Base-by-base conservation (phyloP, 75 land plant genomes). In the Pinus tabuliformis region DNA sequence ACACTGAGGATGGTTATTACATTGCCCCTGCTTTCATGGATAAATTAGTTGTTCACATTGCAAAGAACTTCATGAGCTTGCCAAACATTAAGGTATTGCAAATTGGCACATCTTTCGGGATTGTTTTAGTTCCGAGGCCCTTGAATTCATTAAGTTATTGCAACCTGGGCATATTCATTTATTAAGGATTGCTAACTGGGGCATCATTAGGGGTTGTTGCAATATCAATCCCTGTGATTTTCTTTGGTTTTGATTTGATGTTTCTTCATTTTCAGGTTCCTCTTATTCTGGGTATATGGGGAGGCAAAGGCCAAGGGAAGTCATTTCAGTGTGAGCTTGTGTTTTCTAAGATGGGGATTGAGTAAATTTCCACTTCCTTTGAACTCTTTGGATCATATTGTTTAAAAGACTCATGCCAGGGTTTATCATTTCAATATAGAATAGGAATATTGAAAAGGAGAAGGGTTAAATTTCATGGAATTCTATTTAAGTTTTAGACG, bases 11-110 rank as follows among this genome's bases (percentile, higher is more conserved):
- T 73, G 98, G 93, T 5, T 86, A 81, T n/a, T 95, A 95, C 89
- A 95, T 95, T 64, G 98, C 98, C 65, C 98, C 98, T 7, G 95
- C 95, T 74, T 95, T 95, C 95, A 92, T 95, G 98, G 98, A 95
- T 88, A 95, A 95, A 84, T 77, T 95, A 56, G 83, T 95, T 57
- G 83, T 95, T 76, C 98, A 95, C 86, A 83, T 92, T 79, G 79
- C 90, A 65, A 95, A 95, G 91, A 95, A 95, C 84, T 95, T 87
- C 88, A 92, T 95, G 95, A 76, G 49, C 71, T 60, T 95, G 73
- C 98, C 98, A 18, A 91, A 81, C 81, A 95, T 92, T 81, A 95
- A 92, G 95, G 95, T 87, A 59, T 33, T 9, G 17, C 58, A 7
- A 60, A 22, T 0, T n/a, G 14, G 17, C 9, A 1, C 52, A 26